Base-by-base conservation (phyloP, 2,329 filamentous ascomycete genomes). In the Aspergillus brunneoviolaceus region DNA sequence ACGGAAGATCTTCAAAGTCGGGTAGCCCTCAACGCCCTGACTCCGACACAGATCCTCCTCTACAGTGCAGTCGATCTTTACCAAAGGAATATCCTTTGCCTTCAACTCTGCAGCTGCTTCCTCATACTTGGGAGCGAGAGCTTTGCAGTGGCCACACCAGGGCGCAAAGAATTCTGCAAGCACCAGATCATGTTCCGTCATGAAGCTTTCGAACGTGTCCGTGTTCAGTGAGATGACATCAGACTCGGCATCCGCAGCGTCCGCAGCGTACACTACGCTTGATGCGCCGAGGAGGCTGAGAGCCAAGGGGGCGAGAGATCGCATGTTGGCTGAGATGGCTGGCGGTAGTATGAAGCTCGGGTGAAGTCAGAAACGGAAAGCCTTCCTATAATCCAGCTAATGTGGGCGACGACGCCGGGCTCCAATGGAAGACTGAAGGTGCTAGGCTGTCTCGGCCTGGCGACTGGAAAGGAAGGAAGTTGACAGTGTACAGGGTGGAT, bases 91-190 rank as follows among this genome's bases (percentile, higher is more conserved):
- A 55, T 81, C 72, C 71, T 81, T 82, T 62, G 74, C 72, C 67
- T 82, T 81, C 57, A 82, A 67, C 55, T 80, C 75, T 7, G 79
- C 77, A 49, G 80, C 80, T 51, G 80, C 80, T 58, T 77, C 73
- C 64, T 82, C 80, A 63, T 82, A 82, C 65, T 82, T 80, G 27
- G 80, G 80, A 35, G 79, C 95, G 68, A 99, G 91, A 62, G 94
- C 94, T 85, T 99, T 98, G 90, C 94, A 98, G 85, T 98, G 94
- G 67, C 93, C 94, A 70, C 91, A 96, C 93, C 94, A 96, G 70
- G 94, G 93, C 68, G 94, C 94, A 78, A 91, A 97, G 87, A 97
- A 99, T 82, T 99, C 93, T 70, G 92, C 92, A 63, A 99, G 88
- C 58, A 97, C 94, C 60, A 99, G 85, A 70, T 92, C 88, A 77